Base-by-base conservation (phyloP, 805 yeast genomes). In the Schwanniomyces vanrijiae region DNA sequence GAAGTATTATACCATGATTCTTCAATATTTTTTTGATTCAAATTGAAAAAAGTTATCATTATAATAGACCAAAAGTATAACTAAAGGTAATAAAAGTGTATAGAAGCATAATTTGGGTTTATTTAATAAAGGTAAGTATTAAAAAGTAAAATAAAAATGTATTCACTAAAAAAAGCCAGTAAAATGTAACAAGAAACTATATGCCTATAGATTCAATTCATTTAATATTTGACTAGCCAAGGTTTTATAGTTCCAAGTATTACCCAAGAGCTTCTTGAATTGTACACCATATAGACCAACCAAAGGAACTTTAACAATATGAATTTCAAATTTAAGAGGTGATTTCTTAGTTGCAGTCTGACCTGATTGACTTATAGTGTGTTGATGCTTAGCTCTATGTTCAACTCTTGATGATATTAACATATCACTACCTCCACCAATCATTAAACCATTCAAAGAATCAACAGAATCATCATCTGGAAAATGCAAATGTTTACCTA, bases 201-300 rank as follows among this genome's bases (percentile, higher is more conserved):
- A 20, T 19, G 22, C 25, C 19, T 33, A 87, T 53, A 88, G 69
- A 52, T 85, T 83, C 62, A 88, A 74, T 54, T 86, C 87, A 49
- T 77, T 69, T 65, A 91, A 78, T 42, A 91, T 86, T 63, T 84
- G 89, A 45, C 92, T 84, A 1, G 97, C 97, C 60, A 91, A 74
- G 8, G 90, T 84, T 72, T 92, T 91, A 69, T 91, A 91, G 69
- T 86, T 81, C 97, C 97, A 91, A 1, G 96, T 89, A 64, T 92
- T 90, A 59, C 98, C 98, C 48, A 88, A 78, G 25, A 91, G 78
- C 64, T 91, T 91, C 76, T 92, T 92, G 73, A 91, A 90, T 65
- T 92, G 97, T 41, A 91, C 91, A 66, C 98, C 98, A 54, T 87
- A 90, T 49, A 92, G 74, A 4, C 95, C 90, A 45, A 91, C 87